Percentiles rank a stretch among this genome's conserved stretches.
Conservation (phyloP, 805 yeast species). For the Nakazawaea holstii region DNA sequence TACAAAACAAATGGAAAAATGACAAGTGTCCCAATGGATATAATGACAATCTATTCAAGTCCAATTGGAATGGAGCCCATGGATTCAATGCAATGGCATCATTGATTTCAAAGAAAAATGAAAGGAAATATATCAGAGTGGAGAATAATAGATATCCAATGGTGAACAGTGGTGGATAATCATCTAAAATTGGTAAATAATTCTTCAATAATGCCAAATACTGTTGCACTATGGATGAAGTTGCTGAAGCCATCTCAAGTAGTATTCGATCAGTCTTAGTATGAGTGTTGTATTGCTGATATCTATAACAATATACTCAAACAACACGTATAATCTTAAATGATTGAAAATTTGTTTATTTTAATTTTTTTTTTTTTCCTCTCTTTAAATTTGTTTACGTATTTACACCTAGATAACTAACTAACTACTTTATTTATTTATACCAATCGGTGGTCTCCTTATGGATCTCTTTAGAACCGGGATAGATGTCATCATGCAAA, state of each 20-base stretch:
- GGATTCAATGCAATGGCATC: constrained; percentile 49
- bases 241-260: constrained; percentile 5
- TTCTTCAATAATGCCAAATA: constrained; percentile 4
- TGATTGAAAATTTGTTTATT: not conserved
- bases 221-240: constrained; percentile 4
- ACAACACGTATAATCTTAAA: no score
- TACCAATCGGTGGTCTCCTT: constrained; percentile 3
- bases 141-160: constrained; percentile 57
- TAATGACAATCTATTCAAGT: constrained; percentile 54
- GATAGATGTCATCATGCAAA: constrained; percentile 31
- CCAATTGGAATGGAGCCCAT: constrained; percentile 41
- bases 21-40: constrained; percentile 70
- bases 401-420: no score
- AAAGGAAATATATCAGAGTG: constrained; percentile 35
- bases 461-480: constrained; percentile 18
- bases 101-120: constrained; percentile 22
- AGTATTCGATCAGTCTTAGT: no score
- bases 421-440: no score
- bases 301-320: no score
- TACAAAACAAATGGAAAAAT: constrained; percentile 55
- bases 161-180: constrained; percentile 53
- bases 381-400: no score
- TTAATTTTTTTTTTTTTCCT: not conserved
- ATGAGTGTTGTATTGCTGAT: not conserved
- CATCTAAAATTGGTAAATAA: constrained; percentile 12